Evolutionary conservation across 805 yeast genomes (phyloP), one percentile per base, ranked within the genome.

Genomic region (Debaryomyces tyrocola): DNA sequence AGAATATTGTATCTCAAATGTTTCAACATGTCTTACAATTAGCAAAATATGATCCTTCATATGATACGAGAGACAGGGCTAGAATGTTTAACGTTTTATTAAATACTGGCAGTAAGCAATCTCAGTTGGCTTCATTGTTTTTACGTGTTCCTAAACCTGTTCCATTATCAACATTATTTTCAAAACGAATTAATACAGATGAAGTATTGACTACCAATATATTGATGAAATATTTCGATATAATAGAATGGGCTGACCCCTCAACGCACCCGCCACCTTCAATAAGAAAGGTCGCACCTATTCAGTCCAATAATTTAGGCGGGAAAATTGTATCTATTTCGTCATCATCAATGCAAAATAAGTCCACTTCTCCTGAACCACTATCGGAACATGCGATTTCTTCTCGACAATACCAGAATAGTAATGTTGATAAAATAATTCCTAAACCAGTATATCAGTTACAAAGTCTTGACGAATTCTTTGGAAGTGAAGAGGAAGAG

Each of bases 401-500:
- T n/a, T 59, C 64, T 11, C 50, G 51, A 18, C 54, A 49, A 12
- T 50, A 37, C 17, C 51, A 48, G 9, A 50, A 48, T 14, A 8
- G 41, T 3, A 46, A 47, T 27, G 28, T 20, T 7, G 35, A 33
- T 3, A 34, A 43, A 4, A 29, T 46, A 5, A 41, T 46, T 29
- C 53, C 58, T 1, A 54, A 54, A 41, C 56, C 64, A 51, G 74
- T 70, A 44, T 84, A 82, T 56, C 78, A 80, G 48, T 64, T 87
- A 33, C 96, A 89, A 62, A 86, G 91, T 47, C 67, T 91, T 47
- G 97, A 91, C 58, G 98, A 91, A 50, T 91, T 91, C 62, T 83
- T 91, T 54, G 85, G 70, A 45, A 44, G 58, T 17, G 67, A 61
- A 8, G 69, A 64, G 3, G 69, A 59, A 11, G 62, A 58, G 8